Percentiles rank a stretch among this genome's conserved stretches.
phyloP scores from a whole-genome alignment of 1,139 yeast genomes.

The Komagataea norvegica region DNA sequence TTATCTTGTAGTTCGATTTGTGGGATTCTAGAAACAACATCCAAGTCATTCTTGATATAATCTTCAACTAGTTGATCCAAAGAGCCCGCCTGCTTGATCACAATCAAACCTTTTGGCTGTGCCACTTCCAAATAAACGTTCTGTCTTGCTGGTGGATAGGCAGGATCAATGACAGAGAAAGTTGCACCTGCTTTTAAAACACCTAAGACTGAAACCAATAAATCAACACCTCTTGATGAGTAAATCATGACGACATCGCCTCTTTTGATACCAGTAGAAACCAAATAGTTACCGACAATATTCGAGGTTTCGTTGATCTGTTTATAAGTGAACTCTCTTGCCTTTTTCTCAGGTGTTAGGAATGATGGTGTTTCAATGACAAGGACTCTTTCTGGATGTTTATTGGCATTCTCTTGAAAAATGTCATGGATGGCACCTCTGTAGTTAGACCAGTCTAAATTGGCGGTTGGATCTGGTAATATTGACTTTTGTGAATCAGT shows the following conservation, averaged over 20 bases:
- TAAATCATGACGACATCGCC: slow-evolving; percentile 98
- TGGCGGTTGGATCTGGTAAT: slow-evolving; percentile 83
- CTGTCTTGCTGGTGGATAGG: slow-evolving; percentile 97
- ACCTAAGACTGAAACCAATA: slow-evolving; percentile 96
- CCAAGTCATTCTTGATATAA: slow-evolving; percentile 66
- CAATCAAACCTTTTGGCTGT: slow-evolving; percentile 84
- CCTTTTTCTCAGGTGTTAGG: slow-evolving; percentile 46
- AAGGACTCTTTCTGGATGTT: slow-evolving; percentile 80
- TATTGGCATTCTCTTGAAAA: slow-evolving; percentile 76
- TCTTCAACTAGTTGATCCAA: slow-evolving; percentile 73
- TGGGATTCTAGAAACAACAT: slow-evolving; percentile 69
- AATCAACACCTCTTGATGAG: slow-evolving; percentile 95
- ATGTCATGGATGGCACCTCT: slow-evolving; percentile 97
- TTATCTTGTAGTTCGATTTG: slow-evolving; percentile 71
- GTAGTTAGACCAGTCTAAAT: slow-evolving; percentile 86
- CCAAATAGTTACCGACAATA: slow-evolving; percentile 83
- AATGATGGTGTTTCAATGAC: slow-evolving; percentile 87
- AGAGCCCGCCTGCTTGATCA: slow-evolving; percentile 83
- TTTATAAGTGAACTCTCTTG: slow-evolving; percentile 72
- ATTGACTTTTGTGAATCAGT: slow-evolving; percentile 54
- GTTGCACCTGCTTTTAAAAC: slow-evolving; percentile 98
- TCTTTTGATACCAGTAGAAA: slow-evolving; percentile 70
- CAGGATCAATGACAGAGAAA: slow-evolving; percentile 96
- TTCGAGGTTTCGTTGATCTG: slow-evolving; percentile 95
- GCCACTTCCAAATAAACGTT: slow-evolving; percentile 90